A percentile compares a stretch with the other conserved stretches of the same genome.
Evolutionary conservation across 768 basidiomycete species (phyloP).

Genomic region (Mycena alexandri): DNA sequence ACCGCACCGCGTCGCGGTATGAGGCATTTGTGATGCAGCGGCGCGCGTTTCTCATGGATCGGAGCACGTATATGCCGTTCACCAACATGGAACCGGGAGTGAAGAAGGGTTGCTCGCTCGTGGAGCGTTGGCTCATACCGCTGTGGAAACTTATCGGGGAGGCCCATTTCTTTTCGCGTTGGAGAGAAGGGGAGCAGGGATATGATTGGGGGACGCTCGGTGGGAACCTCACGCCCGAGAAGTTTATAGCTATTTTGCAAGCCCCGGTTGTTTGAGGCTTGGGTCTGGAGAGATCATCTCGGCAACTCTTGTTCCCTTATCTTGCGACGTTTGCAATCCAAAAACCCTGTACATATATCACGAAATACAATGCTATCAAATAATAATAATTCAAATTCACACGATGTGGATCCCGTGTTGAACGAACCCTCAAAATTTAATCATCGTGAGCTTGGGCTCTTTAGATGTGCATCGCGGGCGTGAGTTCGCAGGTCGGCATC

Average conservation of each 20-base stretch:
- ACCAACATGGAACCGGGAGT: no score
- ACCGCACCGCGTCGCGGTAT: background rate
- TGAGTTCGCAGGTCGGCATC: background rate
- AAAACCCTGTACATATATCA: no score
- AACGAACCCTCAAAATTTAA: no score
- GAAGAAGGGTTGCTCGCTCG: no score
- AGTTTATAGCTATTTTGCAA: conserved; percentile 1
- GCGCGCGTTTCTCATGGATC: background rate
- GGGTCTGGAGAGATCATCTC: background rate
- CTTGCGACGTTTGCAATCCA: no score
- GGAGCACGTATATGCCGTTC: background rate
- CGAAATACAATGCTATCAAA: no score
- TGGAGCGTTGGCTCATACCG: conserved; percentile 3
- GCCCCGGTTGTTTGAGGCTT: background rate
- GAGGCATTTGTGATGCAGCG: background rate
- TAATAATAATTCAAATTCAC: no score
- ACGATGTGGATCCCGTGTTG: no score
- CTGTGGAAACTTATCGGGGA: conserved; percentile 2
- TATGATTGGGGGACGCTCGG: conserved; percentile 20
- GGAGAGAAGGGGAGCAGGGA: background rate
- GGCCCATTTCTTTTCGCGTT: conserved; percentile 5
- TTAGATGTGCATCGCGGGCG: background rate
- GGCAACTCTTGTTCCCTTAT: no score
- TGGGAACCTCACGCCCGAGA: background rate
- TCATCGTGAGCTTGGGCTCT: no score